Evolutionary conservation across 306 rosid genomes (phyloP), one percentile per base, ranked within the genome.

Genomic region (Vigna nakashimae): DNA sequence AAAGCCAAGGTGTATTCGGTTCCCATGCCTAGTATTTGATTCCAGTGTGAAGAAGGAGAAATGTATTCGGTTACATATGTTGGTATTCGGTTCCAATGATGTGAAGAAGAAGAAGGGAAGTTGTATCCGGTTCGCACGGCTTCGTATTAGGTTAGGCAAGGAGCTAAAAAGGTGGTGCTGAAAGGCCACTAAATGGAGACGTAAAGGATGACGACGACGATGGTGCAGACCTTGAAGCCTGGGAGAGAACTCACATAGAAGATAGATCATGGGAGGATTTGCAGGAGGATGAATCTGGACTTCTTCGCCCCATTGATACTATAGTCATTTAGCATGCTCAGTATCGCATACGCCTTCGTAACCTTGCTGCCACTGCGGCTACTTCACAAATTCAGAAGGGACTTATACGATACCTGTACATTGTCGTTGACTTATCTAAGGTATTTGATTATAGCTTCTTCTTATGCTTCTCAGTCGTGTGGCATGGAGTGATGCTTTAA

Each of bases 231-330:
- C 93, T 71, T 46, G 93, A 88, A 12, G 98, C 98, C 10, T 95
- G 98, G 98, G 97, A 95, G 86, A 88, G 89, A 80, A 64, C 96
- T 51, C 92, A 95, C 57, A 94, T 95, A 6, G 98, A 95, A 66
- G 98, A 95, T 84, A 86, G 98, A 80, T 95, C 97, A 0, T 95
- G 98, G 98, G 98, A 95, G 73, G 84, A 91, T 32, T 83, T 92
- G 76, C 93, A 95, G 77, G 98, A 95, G 80, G 98, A 95, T 77
- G 98, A 92, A 86, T 92, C 96, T n/a, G 98, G 98, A 10, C 88
- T 91, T 67, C 97, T 95, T 64, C 97, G 97, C 65, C 97, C 98
- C 40, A 82, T 95, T 52, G 97, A 95, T 70, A 89, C 82, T 71
- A 90, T 83, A 9, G 84, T 87, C 82, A 81, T 95, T 59, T 82